Evolutionary conservation across 1,139 yeast genomes (phyloP), one percentile per base, ranked within the genome.

Genomic region (Geotrichum histeridarum): DNA sequence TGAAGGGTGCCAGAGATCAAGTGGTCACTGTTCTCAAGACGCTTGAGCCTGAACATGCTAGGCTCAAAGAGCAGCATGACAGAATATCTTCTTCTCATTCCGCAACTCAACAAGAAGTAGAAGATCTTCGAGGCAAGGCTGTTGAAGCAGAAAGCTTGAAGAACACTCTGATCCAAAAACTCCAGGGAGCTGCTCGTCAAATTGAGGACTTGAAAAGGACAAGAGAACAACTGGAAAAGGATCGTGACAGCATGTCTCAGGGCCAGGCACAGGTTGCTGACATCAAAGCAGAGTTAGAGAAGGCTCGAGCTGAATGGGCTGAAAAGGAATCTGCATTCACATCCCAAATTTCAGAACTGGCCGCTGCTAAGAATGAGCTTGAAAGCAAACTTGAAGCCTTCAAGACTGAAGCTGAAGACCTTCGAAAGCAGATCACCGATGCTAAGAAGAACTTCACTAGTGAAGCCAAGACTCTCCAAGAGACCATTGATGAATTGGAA

Each of bases 121-220:
- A 62, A 33, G 54, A 53, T 12, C 44, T 66, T 5, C 60, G 61
- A 42, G 51, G 50, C 1, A 61, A 63, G n/a, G 56, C 60, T 33
- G 55, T 53, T 1, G 68, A 68, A 31, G 57, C 60, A 2, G 70
- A 67, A 35, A 57, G 55, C 8, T 53, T 66, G 33, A 67, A 66
- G 45, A 66, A 61, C 2, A 67, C 63, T 42, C 58, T 70, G 15
- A 64, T 68, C n/a, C 61, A 60, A 15, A 68, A 70, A 56, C 63
- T 66, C 11, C 67, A 63, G 22, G 57, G 60, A n/a, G 66, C 70
- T 22, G 70, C 69, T 5, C 56, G 55, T 14, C 67, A 64, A 47
- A 63, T 66, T 41, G 65, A 63, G 18, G 64, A 61, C 36, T 54
- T 62, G 15, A 62, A 61, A 56, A 37, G 42, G 2, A 57, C 57